These are phyloP conservation scores for Ogataea trehalophila DNA, from an alignment of 805 yeast species.

Conservation along the genomic window DNA sequence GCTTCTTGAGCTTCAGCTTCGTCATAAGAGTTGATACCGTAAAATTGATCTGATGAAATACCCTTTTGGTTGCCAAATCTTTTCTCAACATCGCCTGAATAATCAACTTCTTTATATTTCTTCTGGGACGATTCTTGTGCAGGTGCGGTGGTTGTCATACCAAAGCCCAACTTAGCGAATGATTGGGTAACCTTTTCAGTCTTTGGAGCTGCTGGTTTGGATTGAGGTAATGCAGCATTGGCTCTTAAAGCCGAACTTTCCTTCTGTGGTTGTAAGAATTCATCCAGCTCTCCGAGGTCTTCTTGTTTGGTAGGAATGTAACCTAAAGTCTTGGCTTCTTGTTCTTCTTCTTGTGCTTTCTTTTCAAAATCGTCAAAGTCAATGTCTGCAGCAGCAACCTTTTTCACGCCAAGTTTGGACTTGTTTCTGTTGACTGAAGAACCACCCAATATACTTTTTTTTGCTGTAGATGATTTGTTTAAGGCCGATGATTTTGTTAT, in stretches of 20 bases:
- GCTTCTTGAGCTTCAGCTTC: conserved; percentile 78
- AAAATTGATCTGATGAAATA: conserved; percentile 91
- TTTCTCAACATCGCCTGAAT: conserved; percentile 68
- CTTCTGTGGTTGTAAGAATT: conserved; percentile 12
- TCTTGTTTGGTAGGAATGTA: conserved; percentile 38
- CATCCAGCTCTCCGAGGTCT: conserved; percentile 8
- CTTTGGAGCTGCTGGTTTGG: conserved; percentile 18
- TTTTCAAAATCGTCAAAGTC: conserved; percentile 62
- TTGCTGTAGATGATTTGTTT: conserved; percentile 16
- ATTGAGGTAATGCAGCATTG: conserved; percentile 10
- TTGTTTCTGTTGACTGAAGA: conserved; percentile 49
- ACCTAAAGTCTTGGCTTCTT: conserved; percentile 54
- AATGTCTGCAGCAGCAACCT: conserved; percentile 44
- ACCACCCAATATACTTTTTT: conserved; percentile 35
- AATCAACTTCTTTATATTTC: conserved; percentile 36
- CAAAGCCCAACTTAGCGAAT: conserved; percentile 83
- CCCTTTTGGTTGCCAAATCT: conserved; percentile 90
- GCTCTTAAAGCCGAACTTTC: conserved; percentile 13
- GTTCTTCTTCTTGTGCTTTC: conserved; percentile 79
- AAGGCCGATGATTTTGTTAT: conserved; percentile 24
- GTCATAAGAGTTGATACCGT: conserved; percentile 84
- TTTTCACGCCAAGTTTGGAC: conserved; percentile 56
- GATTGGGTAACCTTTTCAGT: conserved; percentile 54
- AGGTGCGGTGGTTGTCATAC: conserved; percentile 72
- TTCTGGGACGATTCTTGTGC: conserved; percentile 24